Evolutionary conservation across 176 grass and related monocot species (phyloP), one percentile per base, ranked within the genome.

Genomic region (Carex parvula): DNA sequence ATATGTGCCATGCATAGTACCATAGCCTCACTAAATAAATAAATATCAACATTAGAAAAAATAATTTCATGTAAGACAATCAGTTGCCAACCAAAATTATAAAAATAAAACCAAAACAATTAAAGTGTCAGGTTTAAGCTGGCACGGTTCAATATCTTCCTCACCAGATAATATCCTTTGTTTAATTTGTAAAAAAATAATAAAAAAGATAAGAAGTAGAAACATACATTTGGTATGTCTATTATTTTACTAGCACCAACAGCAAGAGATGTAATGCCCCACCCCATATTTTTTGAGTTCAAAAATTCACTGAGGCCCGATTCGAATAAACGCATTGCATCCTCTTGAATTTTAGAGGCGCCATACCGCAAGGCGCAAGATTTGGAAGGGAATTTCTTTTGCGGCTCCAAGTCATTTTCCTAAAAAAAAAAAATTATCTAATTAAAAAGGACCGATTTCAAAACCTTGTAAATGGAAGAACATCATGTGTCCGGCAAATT

Each of bases 371-470:
- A 85, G 7, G 92, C 89, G 46, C 92, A 98, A 11, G 95, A 98
- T 89, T 93, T 98, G 24, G 95, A 95, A 83, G 95, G 95, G 60
- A 98, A 95, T 89, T 98, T 98, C 88, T 88, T 90, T 64, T 67
- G 52, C 3, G 71, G 86, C 39, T 87, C 91, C 44, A 60, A 11
- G 44, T 85, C 88, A 62, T 95, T 87, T 81, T 46, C 64, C 95
- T 95, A 84, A 50, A 66, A 72, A 61, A 68, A 35, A 83, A 17
- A 76, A 50, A 35, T 26, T 86, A 79, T 79, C 1, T 33, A 52
- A 53, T 54, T n/a, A 68, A 5, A 85, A 70, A 33, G 18, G 56
- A 18, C 30, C 29, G 60, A 59, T 9, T 66, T 53, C 73, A 39
- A 33, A 71, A 42, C 48, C 29, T 6, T 44, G 8, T 54, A 59